These are phyloP conservation scores for Yamadazyma kanchanaburiensis DNA, from an alignment of 1,139 yeast genomes.

Conservation along the genomic window DNA sequence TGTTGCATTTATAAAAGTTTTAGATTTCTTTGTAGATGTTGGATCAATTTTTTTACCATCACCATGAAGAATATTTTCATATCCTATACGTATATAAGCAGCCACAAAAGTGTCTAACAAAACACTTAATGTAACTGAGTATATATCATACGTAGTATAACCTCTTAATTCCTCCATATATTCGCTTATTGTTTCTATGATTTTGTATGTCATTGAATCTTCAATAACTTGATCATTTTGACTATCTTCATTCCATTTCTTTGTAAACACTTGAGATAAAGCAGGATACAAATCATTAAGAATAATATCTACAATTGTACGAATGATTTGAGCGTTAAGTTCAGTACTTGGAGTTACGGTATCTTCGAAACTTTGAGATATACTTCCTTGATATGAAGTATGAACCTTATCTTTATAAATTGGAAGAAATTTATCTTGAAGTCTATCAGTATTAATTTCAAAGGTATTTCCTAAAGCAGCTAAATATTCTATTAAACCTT, in stretches of 20 bases:
- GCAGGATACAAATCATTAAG: constrained; percentile 62
- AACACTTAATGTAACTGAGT: constrained; percentile 42
- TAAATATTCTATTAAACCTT: constrained; percentile 78
- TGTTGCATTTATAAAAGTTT: constrained; percentile 39
- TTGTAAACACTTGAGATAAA: constrained; percentile 37
- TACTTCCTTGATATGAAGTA: constrained; percentile 54
- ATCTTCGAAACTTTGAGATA: constrained; percentile 55
- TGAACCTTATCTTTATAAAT: constrained; percentile 66
- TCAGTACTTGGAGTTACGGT: constrained; percentile 76
- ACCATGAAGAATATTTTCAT: constrained; percentile 45
- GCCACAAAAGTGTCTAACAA: constrained; percentile 43
- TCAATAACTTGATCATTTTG: constrained; percentile 30
- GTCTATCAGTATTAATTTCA: constrained; percentile 81
- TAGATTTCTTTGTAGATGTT: constrained; percentile 43
- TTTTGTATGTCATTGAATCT: constrained; percentile 49
- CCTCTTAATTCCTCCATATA: constrained; percentile 64
- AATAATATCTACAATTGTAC: constrained; percentile 62
- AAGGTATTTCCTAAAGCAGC: constrained; percentile 81
- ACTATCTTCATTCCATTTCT: constrained; percentile 45
- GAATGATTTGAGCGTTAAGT: constrained; percentile 66
- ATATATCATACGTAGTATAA: constrained; percentile 44
- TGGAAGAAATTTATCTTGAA: constrained; percentile 70
- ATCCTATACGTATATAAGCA: constrained; percentile 43
- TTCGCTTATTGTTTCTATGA: constrained; percentile 72
- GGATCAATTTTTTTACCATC: constrained; percentile 59